A percentile compares a stretch with the other conserved stretches of the same genome.
Conservation (phyloP, 2,329 filamentous ascomycete genomes). For the Pseudocercospora ulei region DNA sequence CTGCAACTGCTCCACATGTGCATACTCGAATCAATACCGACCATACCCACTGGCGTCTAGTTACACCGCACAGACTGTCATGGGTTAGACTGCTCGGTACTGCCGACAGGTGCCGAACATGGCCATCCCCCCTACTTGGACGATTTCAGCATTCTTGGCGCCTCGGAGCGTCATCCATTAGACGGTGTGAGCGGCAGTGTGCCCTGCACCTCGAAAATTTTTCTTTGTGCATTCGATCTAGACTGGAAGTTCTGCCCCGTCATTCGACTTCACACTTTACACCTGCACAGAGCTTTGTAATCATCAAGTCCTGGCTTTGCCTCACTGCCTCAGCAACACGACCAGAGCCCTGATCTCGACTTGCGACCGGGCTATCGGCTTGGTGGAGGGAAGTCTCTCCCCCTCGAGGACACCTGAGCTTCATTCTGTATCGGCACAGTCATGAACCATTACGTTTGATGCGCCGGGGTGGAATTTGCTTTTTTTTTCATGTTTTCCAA, state of each 20-base stretch:
- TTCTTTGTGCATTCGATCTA: slow-evolving; percentile 2
- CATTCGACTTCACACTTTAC: slow-evolving; percentile 1
- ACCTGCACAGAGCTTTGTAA: slow-evolving; percentile 8
- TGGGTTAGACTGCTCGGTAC: slow-evolving; percentile 25
- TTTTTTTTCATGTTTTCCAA: slow-evolving; percentile 3
- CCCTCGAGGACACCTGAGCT: slow-evolving; percentile 4
- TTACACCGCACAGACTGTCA: slow-evolving; percentile 33
- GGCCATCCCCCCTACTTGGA: background rate
- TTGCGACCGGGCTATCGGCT: background rate
- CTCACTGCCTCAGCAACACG: background rate
- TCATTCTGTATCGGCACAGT: slow-evolving; percentile 5
- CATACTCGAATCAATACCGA: slow-evolving; percentile 33
- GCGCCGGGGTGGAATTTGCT: slow-evolving; percentile 5
- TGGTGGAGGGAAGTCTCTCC: too few species aligned
- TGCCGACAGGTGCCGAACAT: background rate
- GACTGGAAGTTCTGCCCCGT: slow-evolving; percentile 1
- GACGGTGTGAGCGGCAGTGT: slow-evolving; percentile 6
- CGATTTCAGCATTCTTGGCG: slow-evolving; percentile 7
- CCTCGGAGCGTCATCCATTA: background rate
- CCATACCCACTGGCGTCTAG: slow-evolving; percentile 30
- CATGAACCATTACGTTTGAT: slow-evolving; percentile 9
- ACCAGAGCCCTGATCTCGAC: background rate
- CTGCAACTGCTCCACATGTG: slow-evolving; percentile 32
- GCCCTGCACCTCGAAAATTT: slow-evolving; percentile 7
- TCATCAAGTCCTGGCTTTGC: slow-evolving; percentile 1